Evolutionary conservation across 495 filamentous ascomycete species (phyloP).

Genomic region (Diplogelasinospora grovesii): DNA sequence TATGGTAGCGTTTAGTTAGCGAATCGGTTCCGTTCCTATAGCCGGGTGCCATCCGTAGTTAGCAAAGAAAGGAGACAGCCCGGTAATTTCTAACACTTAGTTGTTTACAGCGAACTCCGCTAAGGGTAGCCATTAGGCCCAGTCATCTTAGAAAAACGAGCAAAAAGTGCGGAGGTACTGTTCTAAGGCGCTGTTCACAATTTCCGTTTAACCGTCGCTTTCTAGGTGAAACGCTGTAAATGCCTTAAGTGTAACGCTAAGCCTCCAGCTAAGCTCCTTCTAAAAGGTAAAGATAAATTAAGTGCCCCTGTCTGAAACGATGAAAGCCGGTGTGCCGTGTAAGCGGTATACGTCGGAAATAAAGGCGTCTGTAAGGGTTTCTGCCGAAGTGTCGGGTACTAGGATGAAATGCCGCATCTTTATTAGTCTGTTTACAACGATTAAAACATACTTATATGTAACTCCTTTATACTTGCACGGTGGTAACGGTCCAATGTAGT

Average conservation of each 20-base stretch:
- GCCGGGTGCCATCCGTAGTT: neutral
- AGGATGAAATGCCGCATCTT: neutral
- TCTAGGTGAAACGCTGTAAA: neutral
- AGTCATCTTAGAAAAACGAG: neutral
- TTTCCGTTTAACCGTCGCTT: neutral
- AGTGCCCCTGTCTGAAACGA: neutral
- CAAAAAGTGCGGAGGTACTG: neutral
- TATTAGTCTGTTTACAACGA: neutral
- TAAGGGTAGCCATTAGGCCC: neutral
- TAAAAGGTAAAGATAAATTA: neutral
- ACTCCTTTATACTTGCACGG: neutral
- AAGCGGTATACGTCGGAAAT: neutral
- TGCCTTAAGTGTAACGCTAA: neutral
- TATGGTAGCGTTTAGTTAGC: too few species aligned
- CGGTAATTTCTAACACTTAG: neutral
- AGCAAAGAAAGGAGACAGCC: constrained; percentile 2
- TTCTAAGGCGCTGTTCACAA: neutral
- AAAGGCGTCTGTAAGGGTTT: neutral
- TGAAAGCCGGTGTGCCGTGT: neutral
- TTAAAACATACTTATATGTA: neutral
- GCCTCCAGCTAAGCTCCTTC: neutral
- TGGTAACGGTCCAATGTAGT: neutral
- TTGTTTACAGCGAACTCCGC: neutral
- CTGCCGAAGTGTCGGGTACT: rapidly evolving
- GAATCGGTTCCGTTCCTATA: too few species aligned